Base-by-base conservation (phyloP, 2,329 filamentous ascomycete species). In the Byssothecium circinans region DNA sequence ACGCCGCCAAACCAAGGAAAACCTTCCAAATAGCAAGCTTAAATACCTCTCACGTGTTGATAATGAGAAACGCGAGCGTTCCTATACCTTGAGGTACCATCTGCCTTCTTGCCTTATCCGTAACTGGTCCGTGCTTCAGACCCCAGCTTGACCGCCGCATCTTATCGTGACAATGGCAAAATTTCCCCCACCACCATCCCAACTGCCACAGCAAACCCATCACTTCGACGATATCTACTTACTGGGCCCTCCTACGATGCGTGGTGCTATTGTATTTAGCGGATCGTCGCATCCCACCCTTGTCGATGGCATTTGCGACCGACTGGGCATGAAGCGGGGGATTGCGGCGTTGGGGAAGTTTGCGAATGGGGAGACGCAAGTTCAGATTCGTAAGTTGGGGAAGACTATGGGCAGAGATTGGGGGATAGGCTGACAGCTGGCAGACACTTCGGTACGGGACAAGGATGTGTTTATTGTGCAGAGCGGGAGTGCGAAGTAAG, bases 381-480 rank as follows among this genome's bases (percentile, higher is more conserved):
- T 87, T 57, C 81, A 84, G 64, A 85, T 87, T 62, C 81, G 82
- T 78, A 61, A 56, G 71, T 67, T 41, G 33, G 15, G 50, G 41
- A 38, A 25, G 25, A 27, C 25, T 6, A 27, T 27, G 11, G 25
- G 11, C 25, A 27, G 7, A 11, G 10, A 4, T 5, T 32, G 14
- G 37, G 10, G 23, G 23, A 10, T 5, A 25, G 23, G 23, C 23
- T 25, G 23, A 25, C 50, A n/a, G 36, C 30, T 27, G 22, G n/a
- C 51, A 78, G 75, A 78, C 64, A 77, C 76, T 41, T 87, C 84
- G 20, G 91, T 99, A 57, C 88, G 94, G 61, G 95, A 99, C 70
- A 95, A 97, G 74, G 92, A 99, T 81, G 92, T 99, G 64, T 99
- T 97, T 73, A 92, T 99, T 69, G 88, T 99, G 52, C 94, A 99